Conservation (phyloP, 805 yeast species). For the Starmerella ratchasimensis region DNA sequence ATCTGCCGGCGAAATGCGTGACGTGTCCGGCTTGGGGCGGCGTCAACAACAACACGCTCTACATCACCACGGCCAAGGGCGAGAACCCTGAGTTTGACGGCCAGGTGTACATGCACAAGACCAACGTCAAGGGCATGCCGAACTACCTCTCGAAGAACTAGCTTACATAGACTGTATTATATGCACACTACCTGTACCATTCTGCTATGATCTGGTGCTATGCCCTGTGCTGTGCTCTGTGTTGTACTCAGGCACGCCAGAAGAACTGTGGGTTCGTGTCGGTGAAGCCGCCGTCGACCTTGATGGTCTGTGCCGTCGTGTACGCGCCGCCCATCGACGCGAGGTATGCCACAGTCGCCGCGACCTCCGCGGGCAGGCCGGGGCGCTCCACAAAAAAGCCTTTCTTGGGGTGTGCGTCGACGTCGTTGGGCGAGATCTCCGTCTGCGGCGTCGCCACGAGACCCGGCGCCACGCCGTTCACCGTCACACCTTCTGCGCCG, state of each 20-base stretch:
- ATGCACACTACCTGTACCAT: not conserved
- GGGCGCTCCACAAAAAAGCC: slow-evolving; percentile 11
- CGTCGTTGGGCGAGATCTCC: slow-evolving; percentile 12
- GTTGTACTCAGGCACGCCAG: too few species aligned
- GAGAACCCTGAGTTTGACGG: slow-evolving; percentile 24
- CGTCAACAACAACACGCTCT: slow-evolving; percentile 21
- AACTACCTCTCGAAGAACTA: slow-evolving; percentile 15
- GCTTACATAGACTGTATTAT: not conserved
- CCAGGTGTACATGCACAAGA: slow-evolving; percentile 23
- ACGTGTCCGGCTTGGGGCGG: slow-evolving; percentile 31
- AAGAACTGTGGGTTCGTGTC: slow-evolving; percentile 13
- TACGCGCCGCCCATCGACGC: slow-evolving; percentile 12
- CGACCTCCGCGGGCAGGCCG: slow-evolving; percentile 15
- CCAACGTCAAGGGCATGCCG: slow-evolving; percentile 22
- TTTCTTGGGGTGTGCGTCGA: slow-evolving; percentile 4
- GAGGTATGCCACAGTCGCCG: slow-evolving; percentile 8
- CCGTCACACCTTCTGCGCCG: slow-evolving; percentile 15
- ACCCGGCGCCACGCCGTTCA: slow-evolving; percentile 16
- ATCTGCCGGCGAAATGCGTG: slow-evolving; percentile 18
- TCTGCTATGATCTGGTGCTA: too few species aligned
- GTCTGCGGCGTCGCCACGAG: slow-evolving; percentile 15
- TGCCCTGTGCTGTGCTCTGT: too few species aligned
- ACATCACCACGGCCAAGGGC: slow-evolving; percentile 22
- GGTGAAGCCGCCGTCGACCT: slow-evolving; percentile 14
- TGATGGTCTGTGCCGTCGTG: slow-evolving; percentile 14